These are phyloP conservation scores for Thamnidium elegans DNA, from an alignment of 192 early-diverging fungal species.

Conservation along the genomic window DNA sequence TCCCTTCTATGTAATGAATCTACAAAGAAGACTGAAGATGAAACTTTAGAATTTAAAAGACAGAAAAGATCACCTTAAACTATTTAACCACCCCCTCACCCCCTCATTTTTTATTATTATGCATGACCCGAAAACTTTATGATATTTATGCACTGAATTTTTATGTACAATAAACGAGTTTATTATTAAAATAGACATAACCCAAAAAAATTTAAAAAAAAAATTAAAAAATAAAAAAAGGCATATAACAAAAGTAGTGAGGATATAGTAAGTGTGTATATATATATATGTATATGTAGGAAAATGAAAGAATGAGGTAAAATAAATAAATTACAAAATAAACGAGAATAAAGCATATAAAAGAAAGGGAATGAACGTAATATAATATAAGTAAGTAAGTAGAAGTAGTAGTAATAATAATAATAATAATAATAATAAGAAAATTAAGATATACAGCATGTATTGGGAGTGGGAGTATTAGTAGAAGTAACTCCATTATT, in stretches of 20 bases:
- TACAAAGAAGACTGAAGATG: not conserved
- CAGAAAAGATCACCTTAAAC: not conserved
- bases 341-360: too few species aligned
- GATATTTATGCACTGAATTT: too few species aligned
- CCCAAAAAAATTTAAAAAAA: too few species aligned
- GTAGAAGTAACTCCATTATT: not conserved
- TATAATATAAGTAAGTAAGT: not conserved
- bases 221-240: too few species aligned
- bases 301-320: too few species aligned
- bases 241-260: too few species aligned
- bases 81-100: not conserved
- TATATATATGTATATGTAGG: too few species aligned
- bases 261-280: too few species aligned
- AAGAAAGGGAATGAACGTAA: not conserved
- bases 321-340: too few species aligned
- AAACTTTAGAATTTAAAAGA: not conserved
- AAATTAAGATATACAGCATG: conserved; percentile 13
- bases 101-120: not conserved
- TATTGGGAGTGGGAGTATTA: not conserved
- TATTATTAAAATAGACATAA: not conserved
- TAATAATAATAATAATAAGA: too few species aligned
- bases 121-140: too few species aligned
- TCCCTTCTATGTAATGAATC: conserved; percentile 3
- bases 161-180: not conserved
- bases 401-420: not conserved